Conservation (phyloP, 352 stramenopile genomes). For the Globisporangium cystogenes region DNA sequence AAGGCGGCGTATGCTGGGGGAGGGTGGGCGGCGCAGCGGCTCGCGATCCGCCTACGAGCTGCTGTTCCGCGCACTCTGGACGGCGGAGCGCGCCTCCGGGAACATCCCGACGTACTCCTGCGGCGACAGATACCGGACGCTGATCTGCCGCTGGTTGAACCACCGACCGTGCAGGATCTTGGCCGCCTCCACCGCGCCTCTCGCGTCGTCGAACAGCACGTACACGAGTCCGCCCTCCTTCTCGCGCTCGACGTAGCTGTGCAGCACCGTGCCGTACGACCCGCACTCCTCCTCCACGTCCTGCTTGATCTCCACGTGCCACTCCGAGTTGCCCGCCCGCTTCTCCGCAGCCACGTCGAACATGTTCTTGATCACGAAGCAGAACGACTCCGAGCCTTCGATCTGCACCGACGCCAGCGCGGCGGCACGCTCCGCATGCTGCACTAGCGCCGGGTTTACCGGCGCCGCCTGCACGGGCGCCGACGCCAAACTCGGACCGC, state of each 20-base stretch:
- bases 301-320: slow-evolving; percentile 84
- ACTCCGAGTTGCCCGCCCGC: slow-evolving; percentile 62
- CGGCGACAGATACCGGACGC: slow-evolving; percentile 78
- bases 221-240: slow-evolving; percentile 86
- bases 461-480: neutral
- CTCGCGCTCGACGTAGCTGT: slow-evolving; percentile 82
- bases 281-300: slow-evolving; percentile 83
- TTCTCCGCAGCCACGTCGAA: slow-evolving; percentile 83
- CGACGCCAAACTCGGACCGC: slow-evolving; percentile 21
- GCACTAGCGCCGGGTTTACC: slow-evolving; percentile 9
- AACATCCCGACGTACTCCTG: slow-evolving; percentile 90
- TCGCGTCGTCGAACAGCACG: slow-evolving; percentile 69
- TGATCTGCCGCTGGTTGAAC: slow-evolving; percentile 91
- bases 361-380: slow-evolving; percentile 93
- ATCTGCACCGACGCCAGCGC: slow-evolving; percentile 59
- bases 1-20: neutral
- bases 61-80: slow-evolving; percentile 46
- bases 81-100: slow-evolving; percentile 61
- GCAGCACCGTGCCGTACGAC: slow-evolving; percentile 62
- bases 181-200: slow-evolving; percentile 49
- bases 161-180: slow-evolving; percentile 83
- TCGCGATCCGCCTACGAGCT: slow-evolving; percentile 11
- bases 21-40: neutral
- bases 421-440: slow-evolving; percentile 43
- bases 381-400: slow-evolving; percentile 76